Evolutionary conservation across 139 green algal genomes (phyloP).

Genomic region (Tetradesmus lagerheimii): DNA sequence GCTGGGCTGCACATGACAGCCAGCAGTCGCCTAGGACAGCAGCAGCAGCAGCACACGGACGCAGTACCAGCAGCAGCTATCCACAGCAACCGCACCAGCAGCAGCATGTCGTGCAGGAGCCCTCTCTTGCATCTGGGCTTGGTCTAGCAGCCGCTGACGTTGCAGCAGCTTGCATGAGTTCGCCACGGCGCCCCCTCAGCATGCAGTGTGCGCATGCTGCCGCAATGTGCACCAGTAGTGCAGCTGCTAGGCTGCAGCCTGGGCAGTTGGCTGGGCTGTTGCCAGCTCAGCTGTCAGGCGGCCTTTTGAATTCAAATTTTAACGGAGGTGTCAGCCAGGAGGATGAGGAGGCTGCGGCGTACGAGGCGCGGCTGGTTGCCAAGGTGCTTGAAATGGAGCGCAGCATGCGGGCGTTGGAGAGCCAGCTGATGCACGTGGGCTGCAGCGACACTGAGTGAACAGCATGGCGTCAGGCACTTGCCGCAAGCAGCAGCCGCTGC

Average conservation of each 20-base stretch:
- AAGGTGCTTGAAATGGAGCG: constrained; percentile 26
- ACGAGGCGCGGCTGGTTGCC: not conserved
- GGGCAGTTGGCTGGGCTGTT: not conserved
- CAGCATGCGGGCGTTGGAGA: not conserved
- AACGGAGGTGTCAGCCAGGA: not conserved
- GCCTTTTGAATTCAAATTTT: not conserved
- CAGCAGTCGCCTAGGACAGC: no score
- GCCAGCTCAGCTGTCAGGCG: not conserved
- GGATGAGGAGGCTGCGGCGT: not conserved
- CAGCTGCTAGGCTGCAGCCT: not conserved
- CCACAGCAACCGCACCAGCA: not conserved
- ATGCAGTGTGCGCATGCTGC: not conserved
- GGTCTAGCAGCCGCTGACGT: not conserved
- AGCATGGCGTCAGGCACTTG: not conserved
- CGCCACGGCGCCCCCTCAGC: not conserved
- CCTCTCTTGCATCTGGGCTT: not conserved
- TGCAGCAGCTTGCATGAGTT: not conserved
- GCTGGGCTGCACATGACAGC: not conserved
- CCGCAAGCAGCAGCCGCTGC: not conserved
- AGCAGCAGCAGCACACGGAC: not conserved
- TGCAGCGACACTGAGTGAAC: not conserved
- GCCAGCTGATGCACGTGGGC: constrained; percentile 10
- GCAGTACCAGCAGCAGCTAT: not conserved
- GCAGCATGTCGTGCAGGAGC: not conserved
- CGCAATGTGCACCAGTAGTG: not conserved